Evolutionary conservation across 139 green algal species (phyloP).

Genomic region (Desmodesmus armatus): DNA sequence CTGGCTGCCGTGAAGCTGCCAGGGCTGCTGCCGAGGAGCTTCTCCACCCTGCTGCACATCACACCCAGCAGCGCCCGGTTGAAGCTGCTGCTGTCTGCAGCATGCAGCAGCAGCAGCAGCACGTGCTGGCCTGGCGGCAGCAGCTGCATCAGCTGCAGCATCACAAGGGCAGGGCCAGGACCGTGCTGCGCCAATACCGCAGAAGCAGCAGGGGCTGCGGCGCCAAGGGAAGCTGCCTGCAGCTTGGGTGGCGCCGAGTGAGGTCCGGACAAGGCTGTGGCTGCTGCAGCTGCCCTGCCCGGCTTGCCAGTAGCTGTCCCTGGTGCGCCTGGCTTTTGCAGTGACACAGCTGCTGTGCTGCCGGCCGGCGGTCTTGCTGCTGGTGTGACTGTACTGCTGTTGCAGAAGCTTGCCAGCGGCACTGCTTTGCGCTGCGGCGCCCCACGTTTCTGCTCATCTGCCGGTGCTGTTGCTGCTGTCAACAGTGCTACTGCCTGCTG

Average conservation of each 20-base stretch:
- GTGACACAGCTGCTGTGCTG: not conserved
- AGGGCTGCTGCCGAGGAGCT: conserved; percentile 18
- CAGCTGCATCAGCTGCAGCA: conserved; percentile 24
- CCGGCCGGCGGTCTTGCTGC: not conserved
- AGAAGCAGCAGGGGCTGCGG: no score
- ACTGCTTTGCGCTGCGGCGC: not conserved
- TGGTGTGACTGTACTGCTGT: not conserved
- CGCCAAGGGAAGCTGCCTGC: no score
- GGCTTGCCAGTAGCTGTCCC: no score
- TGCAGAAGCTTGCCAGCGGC: not conserved
- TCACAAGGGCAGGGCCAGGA: no score
- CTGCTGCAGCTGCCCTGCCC: not conserved
- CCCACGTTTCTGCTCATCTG: no score
- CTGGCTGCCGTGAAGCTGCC: conserved; percentile 11
- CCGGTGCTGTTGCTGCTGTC: not conserved
- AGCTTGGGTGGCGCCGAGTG: no score
- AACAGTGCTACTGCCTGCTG: not conserved
- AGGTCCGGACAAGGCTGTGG: not conserved
- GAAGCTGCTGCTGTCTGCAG: conserved; percentile 42
- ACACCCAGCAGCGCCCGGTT: conserved; percentile 25
- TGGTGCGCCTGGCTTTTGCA: no score
- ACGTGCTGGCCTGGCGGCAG: conserved; percentile 33
- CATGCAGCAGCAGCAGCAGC: conserved; percentile 41
- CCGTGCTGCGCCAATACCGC: not conserved
- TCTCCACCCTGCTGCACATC: conserved; percentile 12